phyloP scores from a whole-genome alignment of 805 yeast genomes.

The Teunomyces pallodes region DNA sequence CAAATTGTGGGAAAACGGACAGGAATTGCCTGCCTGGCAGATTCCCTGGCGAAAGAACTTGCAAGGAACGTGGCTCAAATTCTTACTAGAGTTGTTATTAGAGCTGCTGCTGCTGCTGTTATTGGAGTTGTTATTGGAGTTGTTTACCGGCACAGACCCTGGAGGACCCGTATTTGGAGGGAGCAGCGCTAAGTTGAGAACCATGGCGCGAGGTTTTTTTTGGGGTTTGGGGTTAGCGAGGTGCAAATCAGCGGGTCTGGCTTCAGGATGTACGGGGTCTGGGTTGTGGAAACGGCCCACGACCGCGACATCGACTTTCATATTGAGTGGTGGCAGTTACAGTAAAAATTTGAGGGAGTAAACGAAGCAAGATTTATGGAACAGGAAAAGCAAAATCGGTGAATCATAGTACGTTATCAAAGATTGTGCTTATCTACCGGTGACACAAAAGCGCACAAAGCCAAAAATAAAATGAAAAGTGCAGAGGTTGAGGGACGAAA shows the following conservation, averaged over 20 bases:
- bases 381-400: not conserved
- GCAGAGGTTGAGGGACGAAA: too few relatives aligned
- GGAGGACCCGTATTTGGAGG: slow-evolving; percentile 41
- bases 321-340: too few relatives aligned
- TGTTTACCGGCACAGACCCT: slow-evolving; percentile 20
- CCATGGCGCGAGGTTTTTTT: slow-evolving; percentile 5
- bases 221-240: not conserved
- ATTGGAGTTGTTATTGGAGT: slow-evolving; percentile 8
- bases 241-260: not conserved
- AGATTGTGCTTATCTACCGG: not conserved
- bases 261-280: not conserved
- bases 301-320: slow-evolving; percentile 2
- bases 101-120: too few relatives aligned
- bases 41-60: slow-evolving; percentile 89
- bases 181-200: slow-evolving; percentile 16
- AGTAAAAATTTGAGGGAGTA: not conserved
- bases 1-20: slow-evolving; percentile 85
- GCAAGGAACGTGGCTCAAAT: slow-evolving; percentile 93
- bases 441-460: not conserved
- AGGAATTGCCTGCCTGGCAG: slow-evolving; percentile 90
- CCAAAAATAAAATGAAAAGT: not conserved
- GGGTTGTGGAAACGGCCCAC: slow-evolving; percentile 1
- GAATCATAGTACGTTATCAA: not conserved
- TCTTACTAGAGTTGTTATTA: slow-evolving; percentile 29
- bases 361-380: not conserved